Evolutionary conservation across 2,329 filamentous ascomycete species (phyloP).

Genomic region (Sporothrix variecibatus): DNA sequence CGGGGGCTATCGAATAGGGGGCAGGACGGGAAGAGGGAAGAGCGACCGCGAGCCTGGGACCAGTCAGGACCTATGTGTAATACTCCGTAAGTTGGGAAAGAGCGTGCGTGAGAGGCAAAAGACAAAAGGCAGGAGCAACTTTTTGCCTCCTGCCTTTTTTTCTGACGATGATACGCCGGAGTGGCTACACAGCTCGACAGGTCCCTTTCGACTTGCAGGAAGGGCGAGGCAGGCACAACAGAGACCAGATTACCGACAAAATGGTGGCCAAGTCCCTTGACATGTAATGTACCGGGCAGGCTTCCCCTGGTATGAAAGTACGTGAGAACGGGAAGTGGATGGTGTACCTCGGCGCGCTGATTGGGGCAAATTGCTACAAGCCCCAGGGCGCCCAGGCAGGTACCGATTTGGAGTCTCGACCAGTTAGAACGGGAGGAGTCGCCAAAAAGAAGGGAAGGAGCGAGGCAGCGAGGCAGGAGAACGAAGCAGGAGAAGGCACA

Average conservation of each 20-base stretch:
- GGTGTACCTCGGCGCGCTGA: constrained; percentile 4
- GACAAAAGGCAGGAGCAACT: not conserved
- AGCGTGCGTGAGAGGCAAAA: not conserved
- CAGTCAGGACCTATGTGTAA: not conserved
- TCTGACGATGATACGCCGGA: not conserved
- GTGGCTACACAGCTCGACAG: constrained; percentile 8
- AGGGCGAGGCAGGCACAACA: not conserved
- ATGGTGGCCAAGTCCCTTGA: not conserved
- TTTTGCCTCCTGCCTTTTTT: not conserved
- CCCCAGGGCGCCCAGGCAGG: not conserved
- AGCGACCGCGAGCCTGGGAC: constrained; percentile 16
- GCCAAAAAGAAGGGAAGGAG: not conserved
- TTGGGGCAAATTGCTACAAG: constrained; percentile 1
- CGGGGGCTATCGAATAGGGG: not conserved
- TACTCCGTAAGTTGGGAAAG: not conserved
- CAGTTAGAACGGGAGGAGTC: constrained; percentile 1
- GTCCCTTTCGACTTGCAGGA: not conserved
- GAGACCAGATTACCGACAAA: constrained; percentile 10
- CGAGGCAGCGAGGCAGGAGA: not conserved
- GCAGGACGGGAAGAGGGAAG: not conserved
- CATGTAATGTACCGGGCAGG: not conserved
- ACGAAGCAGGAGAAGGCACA: not conserved
- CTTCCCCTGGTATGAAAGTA: not conserved
- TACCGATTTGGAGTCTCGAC: not conserved
- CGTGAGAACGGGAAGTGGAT: not conserved